Conservation (phyloP, 1,284 basidiomycete species). For the Uromyces viciae-fabae region DNA sequence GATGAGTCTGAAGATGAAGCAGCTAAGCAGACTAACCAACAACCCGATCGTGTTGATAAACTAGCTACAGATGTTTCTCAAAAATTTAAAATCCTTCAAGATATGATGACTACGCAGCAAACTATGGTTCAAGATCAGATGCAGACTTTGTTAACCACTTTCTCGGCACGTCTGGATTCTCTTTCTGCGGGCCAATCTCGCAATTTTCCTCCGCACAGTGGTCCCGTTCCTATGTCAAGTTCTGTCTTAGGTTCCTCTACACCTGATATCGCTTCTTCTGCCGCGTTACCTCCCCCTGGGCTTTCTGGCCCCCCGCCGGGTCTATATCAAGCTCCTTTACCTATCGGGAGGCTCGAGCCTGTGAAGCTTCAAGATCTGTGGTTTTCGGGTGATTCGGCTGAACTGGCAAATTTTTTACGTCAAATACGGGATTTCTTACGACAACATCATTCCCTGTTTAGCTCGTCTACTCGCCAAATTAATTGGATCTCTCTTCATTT, state of each 20-base stretch:
- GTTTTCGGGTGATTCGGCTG: not conserved
- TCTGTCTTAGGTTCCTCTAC: not conserved
- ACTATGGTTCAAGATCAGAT: too few species aligned
- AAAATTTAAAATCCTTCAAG: too few species aligned
- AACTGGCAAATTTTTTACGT: not conserved
- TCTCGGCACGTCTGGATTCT: not conserved
- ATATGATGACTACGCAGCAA: too few species aligned
- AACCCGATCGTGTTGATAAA: too few species aligned
- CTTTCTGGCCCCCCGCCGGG: too few species aligned
- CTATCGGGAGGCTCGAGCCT: not conserved
- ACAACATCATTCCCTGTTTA: not conserved
- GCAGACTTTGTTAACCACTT: not conserved
- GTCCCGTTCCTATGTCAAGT: not conserved
- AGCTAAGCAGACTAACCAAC: too few species aligned
- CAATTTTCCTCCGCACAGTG: too few species aligned
- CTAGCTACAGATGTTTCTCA: too few species aligned
- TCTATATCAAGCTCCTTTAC: not conserved
- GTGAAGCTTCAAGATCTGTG: not conserved
- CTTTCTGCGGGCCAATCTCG: not conserved
- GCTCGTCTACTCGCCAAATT: not conserved
- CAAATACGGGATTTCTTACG: not conserved
- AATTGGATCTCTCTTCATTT: not conserved
- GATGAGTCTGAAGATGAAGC: too few species aligned
- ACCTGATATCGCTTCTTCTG: not conserved
- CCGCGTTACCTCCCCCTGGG: not conserved